Evolutionary conservation across 2,329 filamentous ascomycete genomes (phyloP), one percentile per base, ranked within the genome.

Genomic region (Sclerotinia subarctica): DNA sequence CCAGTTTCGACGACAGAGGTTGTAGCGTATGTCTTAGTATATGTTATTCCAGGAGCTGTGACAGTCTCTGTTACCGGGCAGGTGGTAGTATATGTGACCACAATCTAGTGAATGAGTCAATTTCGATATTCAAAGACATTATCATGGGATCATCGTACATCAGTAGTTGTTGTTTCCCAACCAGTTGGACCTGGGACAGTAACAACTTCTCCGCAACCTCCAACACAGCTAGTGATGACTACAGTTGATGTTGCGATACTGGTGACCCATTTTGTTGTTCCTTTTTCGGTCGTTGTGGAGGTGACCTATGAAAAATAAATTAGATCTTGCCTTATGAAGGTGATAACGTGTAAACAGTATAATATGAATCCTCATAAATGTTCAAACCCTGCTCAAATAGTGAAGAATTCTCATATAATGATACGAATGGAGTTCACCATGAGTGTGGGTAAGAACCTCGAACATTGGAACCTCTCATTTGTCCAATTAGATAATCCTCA

Each of bases 21-120:
- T 1, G 82, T 81, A 19, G 79, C 81, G 71, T 81, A 83, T 7
- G 78, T 80, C 5, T 77, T 77, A 2, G 79, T 78, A 64, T 80
- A 78, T 10, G 79, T 81, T 5, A 67, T 77, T 24, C 80, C 80
- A 10, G 60, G 24, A n/a, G 29, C 62, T 8, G 60, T 65, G 44
- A 52, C n/a, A 10, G 62, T 66, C n/a, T 42, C 29, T 15, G 19
- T 52, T 6, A 66, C 62, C 0, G 53, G 46, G 17, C 60, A 68
- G 6, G 35, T 64, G 24, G 67, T 68, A n/a, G 67, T 68, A 59
- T 68, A 68, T 8, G 67, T 68, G 26, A 68, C 29, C 21, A 57
- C 11, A 19, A 68, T 46, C 67, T 68, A 53, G 35, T 0, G n/a
- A 57, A 47, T 52, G 24, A 68, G 52, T 35, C 29, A 57, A 68